These are phyloP conservation scores for Mucor racemosus DNA, from an alignment of 371 early-diverging fungal genomes.

Conservation along the genomic window DNA sequence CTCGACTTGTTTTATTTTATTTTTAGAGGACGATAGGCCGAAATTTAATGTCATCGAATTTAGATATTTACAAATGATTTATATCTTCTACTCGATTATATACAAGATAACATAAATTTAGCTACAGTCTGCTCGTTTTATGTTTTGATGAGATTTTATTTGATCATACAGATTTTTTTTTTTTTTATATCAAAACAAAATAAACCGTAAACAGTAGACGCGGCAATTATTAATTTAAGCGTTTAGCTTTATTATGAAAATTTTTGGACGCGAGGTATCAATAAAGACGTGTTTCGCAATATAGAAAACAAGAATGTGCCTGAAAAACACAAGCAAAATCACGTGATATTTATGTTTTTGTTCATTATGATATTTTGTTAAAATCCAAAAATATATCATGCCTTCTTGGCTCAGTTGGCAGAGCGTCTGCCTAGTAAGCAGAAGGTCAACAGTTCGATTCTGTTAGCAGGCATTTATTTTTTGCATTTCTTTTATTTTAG, in stretches of 20 bases:
- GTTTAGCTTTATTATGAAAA: no score
- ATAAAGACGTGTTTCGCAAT: not conserved
- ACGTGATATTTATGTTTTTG: no score
- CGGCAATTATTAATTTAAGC: not conserved
- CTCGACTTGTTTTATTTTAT: not conserved
- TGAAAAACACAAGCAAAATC: no score
- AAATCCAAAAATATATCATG: not conserved
- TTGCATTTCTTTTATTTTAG: not conserved
- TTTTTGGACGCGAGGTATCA: not conserved
- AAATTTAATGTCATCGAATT: not conserved
- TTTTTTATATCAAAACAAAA: not conserved
- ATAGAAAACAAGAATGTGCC: no score
- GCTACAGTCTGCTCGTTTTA: no score
- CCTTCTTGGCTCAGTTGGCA: slow-evolving; percentile 63
- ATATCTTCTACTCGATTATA: not conserved
- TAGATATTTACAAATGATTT: no score
- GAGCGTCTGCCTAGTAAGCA: slow-evolving; percentile 66
- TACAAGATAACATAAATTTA: no score
- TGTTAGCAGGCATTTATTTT: slow-evolving; percentile 46
- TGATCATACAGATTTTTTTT: not conserved
- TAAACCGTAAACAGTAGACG: not conserved
- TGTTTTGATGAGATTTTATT: no score
- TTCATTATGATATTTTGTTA: no score
- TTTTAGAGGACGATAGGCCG: not conserved
- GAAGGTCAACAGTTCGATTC: slow-evolving; percentile 61